Evolutionary conservation across 495 filamentous ascomycete species (phyloP).

Genomic region (Coniosporium apollinis): DNA sequence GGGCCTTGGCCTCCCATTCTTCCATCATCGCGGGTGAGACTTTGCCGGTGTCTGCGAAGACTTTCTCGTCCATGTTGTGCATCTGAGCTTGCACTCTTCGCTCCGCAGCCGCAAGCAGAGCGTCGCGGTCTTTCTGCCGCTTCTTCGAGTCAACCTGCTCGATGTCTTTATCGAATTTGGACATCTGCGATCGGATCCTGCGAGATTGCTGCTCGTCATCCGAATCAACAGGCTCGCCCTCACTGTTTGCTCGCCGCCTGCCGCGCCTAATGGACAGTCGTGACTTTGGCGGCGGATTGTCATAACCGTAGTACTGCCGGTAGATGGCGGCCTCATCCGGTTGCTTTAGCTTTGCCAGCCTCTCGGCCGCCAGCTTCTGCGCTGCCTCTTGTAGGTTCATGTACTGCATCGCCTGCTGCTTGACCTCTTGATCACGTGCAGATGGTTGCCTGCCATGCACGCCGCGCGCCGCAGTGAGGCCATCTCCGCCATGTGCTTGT

Average conservation of each 20-base stretch:
- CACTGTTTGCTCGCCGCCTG: slow-evolving; percentile 43
- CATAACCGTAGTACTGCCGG: slow-evolving; percentile 53
- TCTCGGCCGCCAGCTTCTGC: slow-evolving; percentile 66
- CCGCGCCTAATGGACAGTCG: slow-evolving; percentile 31
- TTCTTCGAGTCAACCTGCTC: slow-evolving; percentile 58
- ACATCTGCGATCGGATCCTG: slow-evolving; percentile 67
- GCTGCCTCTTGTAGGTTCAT: slow-evolving; percentile 65
- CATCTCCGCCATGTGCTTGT: slow-evolving; percentile 16
- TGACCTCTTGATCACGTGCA: slow-evolving; percentile 17
- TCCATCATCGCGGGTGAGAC: slow-evolving; percentile 48
- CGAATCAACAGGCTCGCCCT: slow-evolving; percentile 35
- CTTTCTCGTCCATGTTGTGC: slow-evolving; percentile 59
- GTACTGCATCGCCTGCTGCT: slow-evolving; percentile 28
- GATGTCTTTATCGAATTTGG: slow-evolving; percentile 49
- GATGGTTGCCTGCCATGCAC: slow-evolving; percentile 22
- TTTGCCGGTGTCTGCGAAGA: slow-evolving; percentile 62
- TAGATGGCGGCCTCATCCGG: slow-evolving; percentile 47
- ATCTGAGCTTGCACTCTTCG: slow-evolving; percentile 68
- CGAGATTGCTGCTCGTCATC: slow-evolving; percentile 53
- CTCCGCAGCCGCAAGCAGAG: slow-evolving; percentile 61
- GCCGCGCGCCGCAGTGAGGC: slow-evolving; percentile 24
- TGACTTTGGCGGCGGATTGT: slow-evolving; percentile 27
- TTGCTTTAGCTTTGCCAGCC: slow-evolving; percentile 55
- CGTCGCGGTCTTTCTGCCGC: slow-evolving; percentile 51
- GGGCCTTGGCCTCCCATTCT: slow-evolving; percentile 66